Conservation (phyloP, 257 asterid species). For the Scutellaria baicalensis region DNA sequence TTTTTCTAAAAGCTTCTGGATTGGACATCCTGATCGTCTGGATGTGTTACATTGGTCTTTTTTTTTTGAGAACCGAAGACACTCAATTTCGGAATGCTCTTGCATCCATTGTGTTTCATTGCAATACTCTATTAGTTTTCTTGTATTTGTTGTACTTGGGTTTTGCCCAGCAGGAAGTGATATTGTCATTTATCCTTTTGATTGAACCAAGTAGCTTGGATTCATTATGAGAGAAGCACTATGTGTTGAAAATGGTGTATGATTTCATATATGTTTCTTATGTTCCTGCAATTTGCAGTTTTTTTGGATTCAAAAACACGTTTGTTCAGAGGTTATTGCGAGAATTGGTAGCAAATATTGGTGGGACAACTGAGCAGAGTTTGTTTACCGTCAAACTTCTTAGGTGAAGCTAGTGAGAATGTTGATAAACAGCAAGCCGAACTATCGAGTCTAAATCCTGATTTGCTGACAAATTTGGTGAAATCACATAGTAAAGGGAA, state of each 20-base stretch:
- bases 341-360: slow-evolving; percentile 70
- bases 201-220: background rate
- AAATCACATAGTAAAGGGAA: slow-evolving; percentile 44
- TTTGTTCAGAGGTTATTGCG: slow-evolving; percentile 81
- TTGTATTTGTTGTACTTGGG: background rate
- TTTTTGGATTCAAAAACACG: slow-evolving; percentile 79
- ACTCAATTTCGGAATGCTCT: background rate
- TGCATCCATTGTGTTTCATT: background rate
- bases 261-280: background rate
- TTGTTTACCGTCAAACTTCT: slow-evolving; percentile 22
- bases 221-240: slow-evolving; percentile 1
- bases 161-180: background rate
- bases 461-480: slow-evolving; percentile 24
- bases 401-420: slow-evolving; percentile 29
- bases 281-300: slow-evolving; percentile 44
- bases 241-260: background rate
- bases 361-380: slow-evolving; percentile 47
- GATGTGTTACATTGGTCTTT: background rate
- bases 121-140: background rate
- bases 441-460: slow-evolving; percentile 29
- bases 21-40: background rate
- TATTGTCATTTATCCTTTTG: background rate
- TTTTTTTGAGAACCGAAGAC: background rate
- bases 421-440: slow-evolving; percentile 20
- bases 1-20: background rate